phyloP scores from a whole-genome alignment of 306 rosid species.

The Castanea crenata region DNA sequence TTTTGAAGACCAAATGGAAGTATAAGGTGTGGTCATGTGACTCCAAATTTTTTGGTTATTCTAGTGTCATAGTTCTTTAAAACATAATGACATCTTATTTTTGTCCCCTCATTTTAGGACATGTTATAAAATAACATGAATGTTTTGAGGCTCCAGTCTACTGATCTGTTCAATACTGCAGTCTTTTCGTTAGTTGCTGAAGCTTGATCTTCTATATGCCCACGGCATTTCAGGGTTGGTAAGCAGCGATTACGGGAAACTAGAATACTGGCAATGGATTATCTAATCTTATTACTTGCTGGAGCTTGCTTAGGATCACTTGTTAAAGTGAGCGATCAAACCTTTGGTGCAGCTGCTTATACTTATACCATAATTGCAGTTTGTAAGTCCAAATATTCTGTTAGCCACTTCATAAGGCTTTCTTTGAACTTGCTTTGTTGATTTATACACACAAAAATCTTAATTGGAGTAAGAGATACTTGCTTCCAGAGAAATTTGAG shows the following conservation, averaged over 20 bases:
- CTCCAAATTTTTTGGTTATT: not conserved
- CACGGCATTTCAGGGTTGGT: constrained; percentile 53
- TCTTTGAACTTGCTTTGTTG: not conserved
- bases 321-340: constrained; percentile 58
- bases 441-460: not conserved
- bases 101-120: not conserved
- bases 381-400: constrained; percentile 55
- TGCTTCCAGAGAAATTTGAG: not conserved
- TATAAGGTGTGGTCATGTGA: not conserved
- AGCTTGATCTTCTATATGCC: constrained; percentile 21
- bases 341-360: constrained; percentile 74
- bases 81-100: not conserved
- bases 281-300: constrained; percentile 84
- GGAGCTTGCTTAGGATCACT: constrained; percentile 97
- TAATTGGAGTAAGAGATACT: not conserved
- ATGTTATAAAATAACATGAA: not conserved
- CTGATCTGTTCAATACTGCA: constrained; percentile 1
- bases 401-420: not conserved
- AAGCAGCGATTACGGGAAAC: constrained; percentile 94
- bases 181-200: constrained; percentile 12
- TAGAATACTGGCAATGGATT: constrained; percentile 78
- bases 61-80: not conserved
- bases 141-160: not conserved
- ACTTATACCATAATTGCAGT: constrained; percentile 87
- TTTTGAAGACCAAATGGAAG: not conserved